Base-by-base conservation (phyloP, 1,139 yeast genomes). In the Debaryomyces singareniensis region DNA sequence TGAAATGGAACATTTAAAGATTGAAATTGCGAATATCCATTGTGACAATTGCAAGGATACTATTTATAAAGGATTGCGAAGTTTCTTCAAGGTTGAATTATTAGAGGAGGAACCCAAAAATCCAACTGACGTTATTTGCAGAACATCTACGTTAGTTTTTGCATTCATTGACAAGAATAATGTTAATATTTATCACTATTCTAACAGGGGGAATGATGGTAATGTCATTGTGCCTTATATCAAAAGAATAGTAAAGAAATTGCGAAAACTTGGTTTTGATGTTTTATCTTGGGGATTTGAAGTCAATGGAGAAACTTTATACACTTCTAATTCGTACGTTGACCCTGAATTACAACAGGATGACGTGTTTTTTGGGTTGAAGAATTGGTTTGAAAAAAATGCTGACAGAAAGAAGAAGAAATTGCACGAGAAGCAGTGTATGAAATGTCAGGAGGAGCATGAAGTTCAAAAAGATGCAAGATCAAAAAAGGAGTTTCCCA, bases 21-120 rank as follows among this genome's bases (percentile, higher is more conserved):
- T 65, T 4, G 39, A 45, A 14, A 45, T 72, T 15, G 52, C 57
- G 10, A 73, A 75, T 37, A 55, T 75, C 16, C 81, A 75, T 43
- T 75, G 81, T 43, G 55, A 51, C 7, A 67, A 66, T 26, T 75
- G 80, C 44, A 72, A 64, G 37, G 37, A 42, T 1, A 49, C 65
- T 2, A 55, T 75, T 6, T 25, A 16, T 12, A 20, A 28, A 20
- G 31, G 39, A 10, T 30, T 56, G 16, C 39, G 47, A 9, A 34
- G 33, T 20, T 42, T 29, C 29, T 47, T 39, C 33, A 38, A 33
- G 16, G 21, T 15, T 20, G 18, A 20, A 22, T 7, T 4, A 10
- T 20, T 34, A 40, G 15, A 36, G 20, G 29, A 26, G 15, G 20
- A 20, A 5, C 26, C 25, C 13, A n/a, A 18, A 18, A 7, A 18